A percentile compares a stretch with the other conserved stretches of the same genome.
These are phyloP conservation scores for Ailanthus altissimus DNA, from an alignment of 345 rosid species.

Conservation along the genomic window DNA sequence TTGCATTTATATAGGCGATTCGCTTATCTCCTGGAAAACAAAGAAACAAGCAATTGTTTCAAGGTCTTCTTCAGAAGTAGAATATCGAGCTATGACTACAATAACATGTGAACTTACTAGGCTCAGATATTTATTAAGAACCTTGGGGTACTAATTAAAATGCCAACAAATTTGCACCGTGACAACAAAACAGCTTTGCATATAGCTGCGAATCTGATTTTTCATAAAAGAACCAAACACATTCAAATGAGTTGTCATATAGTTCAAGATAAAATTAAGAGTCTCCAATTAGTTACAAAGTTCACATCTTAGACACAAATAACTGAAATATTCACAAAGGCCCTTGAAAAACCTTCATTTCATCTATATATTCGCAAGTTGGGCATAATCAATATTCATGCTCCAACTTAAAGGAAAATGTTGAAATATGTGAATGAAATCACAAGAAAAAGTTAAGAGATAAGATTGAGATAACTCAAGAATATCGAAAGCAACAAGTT, in stretches of 20 bases:
- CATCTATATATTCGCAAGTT: background rate
- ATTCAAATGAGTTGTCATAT: background rate
- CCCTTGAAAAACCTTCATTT: background rate
- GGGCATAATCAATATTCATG: background rate
- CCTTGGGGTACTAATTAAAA: background rate
- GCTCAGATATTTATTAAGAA: background rate
- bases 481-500: too few species aligned
- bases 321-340: background rate
- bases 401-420: background rate
- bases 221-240: background rate
- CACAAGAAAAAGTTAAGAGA: too few species aligned
- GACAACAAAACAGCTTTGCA: background rate
- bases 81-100: background rate
- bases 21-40: background rate
- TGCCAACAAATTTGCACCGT: background rate
- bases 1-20: background rate
- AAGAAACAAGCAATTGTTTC: background rate
- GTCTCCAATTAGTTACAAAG: background rate
- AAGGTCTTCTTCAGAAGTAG: background rate
- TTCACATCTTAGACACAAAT: background rate
- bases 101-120: background rate
- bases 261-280: background rate
- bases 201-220: background rate
- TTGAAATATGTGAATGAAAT: background rate
- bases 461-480: too few species aligned